Percentiles rank a stretch among this genome's conserved stretches.
phyloP scores from a whole-genome alignment of 2,329 filamentous ascomycete species.

The Pestalotiopsis sp. region DNA sequence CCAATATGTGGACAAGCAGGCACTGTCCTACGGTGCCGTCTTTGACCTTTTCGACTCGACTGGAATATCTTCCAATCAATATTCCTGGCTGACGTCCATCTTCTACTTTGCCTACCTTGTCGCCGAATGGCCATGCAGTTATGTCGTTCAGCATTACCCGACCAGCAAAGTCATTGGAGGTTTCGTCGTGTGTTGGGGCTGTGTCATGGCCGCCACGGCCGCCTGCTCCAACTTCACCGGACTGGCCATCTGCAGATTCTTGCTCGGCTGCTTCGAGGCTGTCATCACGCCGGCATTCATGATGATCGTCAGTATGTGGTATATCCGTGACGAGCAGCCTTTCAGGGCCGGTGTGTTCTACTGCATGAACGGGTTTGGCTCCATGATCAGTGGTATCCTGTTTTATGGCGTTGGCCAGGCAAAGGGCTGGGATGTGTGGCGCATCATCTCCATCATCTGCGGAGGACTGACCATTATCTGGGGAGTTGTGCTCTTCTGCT shows the following conservation, averaged over 20 bases:
- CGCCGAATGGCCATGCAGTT: conserved; percentile 35
- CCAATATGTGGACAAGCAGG: conserved; percentile 60
- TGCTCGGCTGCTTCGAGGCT: conserved; percentile 50
- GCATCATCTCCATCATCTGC: conserved; percentile 46
- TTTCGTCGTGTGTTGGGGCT: conserved; percentile 37
- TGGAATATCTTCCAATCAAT: conserved; percentile 47
- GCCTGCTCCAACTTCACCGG: conserved; percentile 43
- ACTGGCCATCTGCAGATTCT: conserved; percentile 44
- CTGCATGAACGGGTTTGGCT: conserved; percentile 41
- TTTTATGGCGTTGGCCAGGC: conserved; percentile 43
- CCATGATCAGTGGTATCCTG: conserved; percentile 38
- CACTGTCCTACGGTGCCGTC: conserved; percentile 55
- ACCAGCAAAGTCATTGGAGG: conserved; percentile 37
- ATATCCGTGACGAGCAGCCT: conserved; percentile 47
- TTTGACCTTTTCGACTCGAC: conserved; percentile 57
- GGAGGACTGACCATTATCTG: conserved; percentile 45
- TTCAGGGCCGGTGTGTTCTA: conserved; percentile 48
- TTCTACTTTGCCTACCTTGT: conserved; percentile 51
- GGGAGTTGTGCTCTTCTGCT: conserved; percentile 39
- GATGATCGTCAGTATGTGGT: conserved; percentile 55
- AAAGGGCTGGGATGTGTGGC: conserved; percentile 43
- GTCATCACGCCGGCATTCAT: conserved; percentile 52
- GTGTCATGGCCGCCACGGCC: conserved; percentile 45
- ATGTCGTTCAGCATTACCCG: conserved; percentile 35
- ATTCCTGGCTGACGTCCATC: conserved; percentile 57